Conservation (phyloP, 2,329 filamentous ascomycete genomes). For the Aspergillus uvarum region DNA sequence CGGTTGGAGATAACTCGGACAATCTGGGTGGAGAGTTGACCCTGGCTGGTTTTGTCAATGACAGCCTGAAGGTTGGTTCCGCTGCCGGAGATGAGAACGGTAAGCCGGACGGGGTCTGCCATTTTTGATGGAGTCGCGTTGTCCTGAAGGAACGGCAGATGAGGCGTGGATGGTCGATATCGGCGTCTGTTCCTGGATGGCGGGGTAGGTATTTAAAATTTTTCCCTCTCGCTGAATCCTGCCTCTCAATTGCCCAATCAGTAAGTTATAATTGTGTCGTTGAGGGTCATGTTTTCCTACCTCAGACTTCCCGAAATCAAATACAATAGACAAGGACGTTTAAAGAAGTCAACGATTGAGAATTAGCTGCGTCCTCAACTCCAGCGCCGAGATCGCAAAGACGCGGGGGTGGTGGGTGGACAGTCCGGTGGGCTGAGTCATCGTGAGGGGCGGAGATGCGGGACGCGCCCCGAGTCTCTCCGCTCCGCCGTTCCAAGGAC, state of each 20-base stretch:
- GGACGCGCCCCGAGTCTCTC: conserved; percentile 1
- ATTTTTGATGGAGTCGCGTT: conserved; percentile 19
- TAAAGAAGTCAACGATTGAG: background rate
- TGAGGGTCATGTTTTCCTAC: background rate
- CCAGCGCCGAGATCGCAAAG: background rate
- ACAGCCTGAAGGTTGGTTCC: conserved; percentile 80
- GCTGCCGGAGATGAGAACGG: conserved; percentile 70
- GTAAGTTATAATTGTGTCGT: background rate
- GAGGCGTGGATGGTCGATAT: background rate
- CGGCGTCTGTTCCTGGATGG: background rate
- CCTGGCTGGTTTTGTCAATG: conserved; percentile 58
- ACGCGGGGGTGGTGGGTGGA: conserved; percentile 4
- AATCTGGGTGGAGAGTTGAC: conserved; percentile 54
- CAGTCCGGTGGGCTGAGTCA: conserved; percentile 12
- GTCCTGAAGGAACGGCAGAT: background rate
- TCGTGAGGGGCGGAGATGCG: conserved; percentile 12
- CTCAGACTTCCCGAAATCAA: background rate
- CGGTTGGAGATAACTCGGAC: conserved; percentile 66
- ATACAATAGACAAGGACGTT: background rate
- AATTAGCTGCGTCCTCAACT: background rate
- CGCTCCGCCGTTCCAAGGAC: background rate
- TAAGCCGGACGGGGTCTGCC: conserved; percentile 51
- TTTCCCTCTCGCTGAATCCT: background rate
- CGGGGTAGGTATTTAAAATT: conserved; percentile 1
- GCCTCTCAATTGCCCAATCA: background rate